phyloP scores from a whole-genome alignment of 768 basidiomycete species.

The Leccinum boreale region DNA sequence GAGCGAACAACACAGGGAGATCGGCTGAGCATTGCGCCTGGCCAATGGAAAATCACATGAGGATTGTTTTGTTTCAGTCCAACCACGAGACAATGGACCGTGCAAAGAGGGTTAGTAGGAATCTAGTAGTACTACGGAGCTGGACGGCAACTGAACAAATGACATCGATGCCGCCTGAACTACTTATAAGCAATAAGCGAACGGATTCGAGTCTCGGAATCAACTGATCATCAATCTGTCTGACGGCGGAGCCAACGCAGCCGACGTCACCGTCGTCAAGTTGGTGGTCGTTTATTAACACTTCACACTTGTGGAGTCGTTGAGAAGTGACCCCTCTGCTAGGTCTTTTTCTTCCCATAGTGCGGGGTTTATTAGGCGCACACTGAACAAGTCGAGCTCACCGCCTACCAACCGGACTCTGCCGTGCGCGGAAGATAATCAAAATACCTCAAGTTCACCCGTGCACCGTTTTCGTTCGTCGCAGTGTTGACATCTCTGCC shows the following conservation, averaged over 20 bases:
- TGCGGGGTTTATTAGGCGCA: background rate
- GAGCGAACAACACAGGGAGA: too few relatives aligned
- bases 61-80: background rate
- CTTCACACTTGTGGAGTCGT: background rate
- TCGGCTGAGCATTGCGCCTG: too few relatives aligned
- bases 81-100: background rate
- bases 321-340: background rate
- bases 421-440: background rate
- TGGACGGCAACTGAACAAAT: background rate
- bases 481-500: background rate
- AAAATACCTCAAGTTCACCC: background rate
- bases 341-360: background rate
- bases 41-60: too few relatives aligned
- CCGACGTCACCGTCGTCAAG: background rate
- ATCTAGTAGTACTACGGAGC: background rate
- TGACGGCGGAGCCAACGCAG: background rate
- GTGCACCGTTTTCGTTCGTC: background rate
- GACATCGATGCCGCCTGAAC: background rate
- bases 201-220: background rate
- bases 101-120: background rate
- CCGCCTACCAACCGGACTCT: background rate
- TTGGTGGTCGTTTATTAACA: background rate
- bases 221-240: background rate
- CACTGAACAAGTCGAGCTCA: background rate
- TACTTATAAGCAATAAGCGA: background rate